Conservation (phyloP, 768 basidiomycete genomes). For the Kwoniella botswanensis region DNA sequence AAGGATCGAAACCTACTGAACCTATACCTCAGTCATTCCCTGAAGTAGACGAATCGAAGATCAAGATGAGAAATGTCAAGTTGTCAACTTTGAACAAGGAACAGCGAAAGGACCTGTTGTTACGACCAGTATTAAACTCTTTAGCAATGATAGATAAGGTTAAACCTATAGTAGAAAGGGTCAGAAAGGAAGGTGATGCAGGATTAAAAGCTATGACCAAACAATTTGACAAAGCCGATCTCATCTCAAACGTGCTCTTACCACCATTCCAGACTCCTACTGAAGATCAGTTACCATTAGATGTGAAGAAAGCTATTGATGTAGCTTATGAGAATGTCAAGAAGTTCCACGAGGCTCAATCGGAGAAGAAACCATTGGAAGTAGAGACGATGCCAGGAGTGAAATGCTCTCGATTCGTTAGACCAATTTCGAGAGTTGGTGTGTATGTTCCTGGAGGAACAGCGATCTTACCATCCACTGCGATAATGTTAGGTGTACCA, state of each 20-base stretch:
- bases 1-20: slow-evolving; percentile 49
- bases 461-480: slow-evolving; percentile 92
- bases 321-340: slow-evolving; percentile 87
- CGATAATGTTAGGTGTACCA: slow-evolving; percentile 96
- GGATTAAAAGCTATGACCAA: slow-evolving; percentile 87
- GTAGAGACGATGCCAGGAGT: slow-evolving; percentile 99
- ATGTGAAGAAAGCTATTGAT: slow-evolving; percentile 81
- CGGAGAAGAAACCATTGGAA: slow-evolving; percentile 69
- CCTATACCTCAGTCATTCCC: slow-evolving; percentile 54
- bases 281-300: slow-evolving; percentile 55
- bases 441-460: slow-evolving; percentile 98
- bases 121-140: slow-evolving; percentile 83
- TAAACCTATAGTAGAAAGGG: slow-evolving; percentile 87
- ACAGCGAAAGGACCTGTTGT: slow-evolving; percentile 73
- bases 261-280: slow-evolving; percentile 77
- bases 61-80: slow-evolving; percentile 77
- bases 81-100: slow-evolving; percentile 61
- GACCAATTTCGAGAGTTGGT: slow-evolving; percentile 94
- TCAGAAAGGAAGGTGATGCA: slow-evolving; percentile 79
- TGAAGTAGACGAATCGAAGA: slow-evolving; percentile 54
- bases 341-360: slow-evolving; percentile 89
- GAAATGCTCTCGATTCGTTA: slow-evolving; percentile 89
- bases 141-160: slow-evolving; percentile 91
- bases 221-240: slow-evolving; percentile 84
- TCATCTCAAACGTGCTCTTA: slow-evolving; percentile 71